Evolutionary conservation across 352 stramenopile genomes (phyloP).

Genomic region (Phytophthora rubi): DNA sequence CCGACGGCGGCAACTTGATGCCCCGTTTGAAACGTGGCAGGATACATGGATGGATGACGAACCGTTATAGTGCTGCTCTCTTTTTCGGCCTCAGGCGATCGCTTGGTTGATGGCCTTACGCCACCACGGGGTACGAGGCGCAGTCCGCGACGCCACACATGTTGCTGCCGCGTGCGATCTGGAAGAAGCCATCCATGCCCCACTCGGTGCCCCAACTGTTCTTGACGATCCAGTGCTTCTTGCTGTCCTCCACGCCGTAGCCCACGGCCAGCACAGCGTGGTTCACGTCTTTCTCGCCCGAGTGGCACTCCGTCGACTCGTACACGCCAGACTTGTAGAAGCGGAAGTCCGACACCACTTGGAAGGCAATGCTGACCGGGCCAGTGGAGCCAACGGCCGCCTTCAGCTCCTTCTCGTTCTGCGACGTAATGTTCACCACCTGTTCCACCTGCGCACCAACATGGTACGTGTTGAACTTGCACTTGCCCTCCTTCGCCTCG

Average conservation of each 20-base stretch:
- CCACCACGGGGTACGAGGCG: conserved; percentile 85
- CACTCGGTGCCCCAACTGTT: conserved; percentile 95
- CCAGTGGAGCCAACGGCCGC: conserved; percentile 66
- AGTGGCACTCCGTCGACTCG: conserved; percentile 82
- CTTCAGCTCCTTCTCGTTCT: conserved; percentile 81
- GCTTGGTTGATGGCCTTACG: conserved; percentile 24
- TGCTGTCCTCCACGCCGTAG: conserved; percentile 93
- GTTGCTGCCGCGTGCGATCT: conserved; percentile 91
- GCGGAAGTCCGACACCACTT: conserved; percentile 89
- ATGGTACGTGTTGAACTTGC: conserved; percentile 81
- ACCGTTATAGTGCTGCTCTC: background rate
- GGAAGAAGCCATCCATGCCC: conserved; percentile 97
- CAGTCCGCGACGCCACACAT: conserved; percentile 90
- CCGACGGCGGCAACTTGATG: conserved; percentile 31
- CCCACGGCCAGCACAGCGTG: conserved; percentile 96
- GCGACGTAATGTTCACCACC: conserved; percentile 87
- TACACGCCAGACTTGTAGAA: conserved; percentile 92
- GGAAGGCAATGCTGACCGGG: conserved; percentile 86
- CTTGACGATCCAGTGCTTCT: conserved; percentile 97
- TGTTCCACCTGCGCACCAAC: conserved; percentile 73
- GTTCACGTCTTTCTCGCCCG: conserved; percentile 87
- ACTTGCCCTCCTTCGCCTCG: conserved; percentile 77
- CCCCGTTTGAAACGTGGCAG: background rate
- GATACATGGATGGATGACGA: conserved; percentile 1
- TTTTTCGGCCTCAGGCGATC: conserved; percentile 4